Percentiles rank a stretch among this genome's conserved stretches.
Conservation (phyloP, 768 basidiomycete genomes). For the Auriculariales sp. region DNA sequence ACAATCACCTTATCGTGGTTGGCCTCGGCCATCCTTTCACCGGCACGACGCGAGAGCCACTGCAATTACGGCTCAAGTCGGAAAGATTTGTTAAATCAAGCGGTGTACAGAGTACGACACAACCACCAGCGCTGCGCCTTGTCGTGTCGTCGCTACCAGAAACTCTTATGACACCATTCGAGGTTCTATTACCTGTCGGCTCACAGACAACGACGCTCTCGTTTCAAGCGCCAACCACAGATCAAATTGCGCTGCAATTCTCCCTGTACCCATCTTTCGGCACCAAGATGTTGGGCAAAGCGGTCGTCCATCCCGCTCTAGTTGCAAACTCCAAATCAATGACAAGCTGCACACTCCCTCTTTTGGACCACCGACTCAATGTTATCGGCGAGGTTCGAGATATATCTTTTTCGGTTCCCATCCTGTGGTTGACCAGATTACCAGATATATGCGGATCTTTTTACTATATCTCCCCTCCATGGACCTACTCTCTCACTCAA, state of each 20-base stretch:
- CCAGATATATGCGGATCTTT: constrained; percentile 79
- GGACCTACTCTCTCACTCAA: constrained; percentile 90
- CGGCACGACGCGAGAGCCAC: constrained; percentile 22
- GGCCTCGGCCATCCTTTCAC: constrained; percentile 57
- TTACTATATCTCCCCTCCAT: constrained; percentile 76
- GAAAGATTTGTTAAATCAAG: neutral
- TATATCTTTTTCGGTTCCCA: constrained; percentile 16
- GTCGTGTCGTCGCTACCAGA: constrained; percentile 86
- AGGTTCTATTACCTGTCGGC: constrained; percentile 60
- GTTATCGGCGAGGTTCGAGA: constrained; percentile 94
- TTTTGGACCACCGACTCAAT: constrained; percentile 85
- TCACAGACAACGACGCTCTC: constrained; percentile 44
- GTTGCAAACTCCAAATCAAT: constrained; percentile 43
- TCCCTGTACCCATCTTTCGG: constrained; percentile 97
- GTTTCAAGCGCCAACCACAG: constrained; percentile 72
- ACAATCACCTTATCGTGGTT: constrained; percentile 71
- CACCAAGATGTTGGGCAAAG: constrained; percentile 88
- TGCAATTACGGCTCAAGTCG: neutral
- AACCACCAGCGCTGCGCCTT: constrained; percentile 81
- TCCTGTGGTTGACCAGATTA: neutral
- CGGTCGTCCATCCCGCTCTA: constrained; percentile 66
- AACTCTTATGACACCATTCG: constrained; percentile 77
- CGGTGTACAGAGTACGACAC: constrained; percentile 2
- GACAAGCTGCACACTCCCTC: constrained; percentile 33
- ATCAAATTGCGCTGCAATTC: constrained; percentile 70